Percentiles rank a stretch among this genome's conserved stretches.
These are phyloP conservation scores for Hypoxylon sp. DNA, from an alignment of 2,329 filamentous ascomycete genomes.

Conservation along the genomic window DNA sequence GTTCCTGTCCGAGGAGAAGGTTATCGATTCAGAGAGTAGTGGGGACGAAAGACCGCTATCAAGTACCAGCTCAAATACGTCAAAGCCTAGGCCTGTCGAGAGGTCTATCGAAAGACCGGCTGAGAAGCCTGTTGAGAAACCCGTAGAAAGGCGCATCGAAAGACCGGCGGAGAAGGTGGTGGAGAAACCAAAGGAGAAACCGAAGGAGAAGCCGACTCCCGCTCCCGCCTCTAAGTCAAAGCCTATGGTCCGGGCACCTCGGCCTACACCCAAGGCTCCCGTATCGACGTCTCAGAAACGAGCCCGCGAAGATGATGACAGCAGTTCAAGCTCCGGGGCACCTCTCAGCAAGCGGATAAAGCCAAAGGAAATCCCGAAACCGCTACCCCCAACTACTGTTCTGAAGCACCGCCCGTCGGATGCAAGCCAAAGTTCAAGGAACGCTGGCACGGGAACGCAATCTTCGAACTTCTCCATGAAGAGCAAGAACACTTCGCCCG, in stretches of 20 bases:
- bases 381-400: constrained; percentile 54
- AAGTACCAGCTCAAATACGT: constrained; percentile 52
- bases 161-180: constrained; percentile 28
- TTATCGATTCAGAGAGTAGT: constrained; percentile 70
- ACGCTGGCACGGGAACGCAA: constrained; percentile 53
- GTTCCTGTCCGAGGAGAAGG: constrained; percentile 69
- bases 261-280: constrained; percentile 51
- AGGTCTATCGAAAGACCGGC: constrained; percentile 41
- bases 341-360: constrained; percentile 72
- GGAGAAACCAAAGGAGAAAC: constrained; percentile 43
- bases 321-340: constrained; percentile 72
- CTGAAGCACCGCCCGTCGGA: constrained; percentile 66
- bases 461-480: constrained; percentile 62
- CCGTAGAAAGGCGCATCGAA: constrained; percentile 34
- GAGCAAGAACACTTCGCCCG: constrained; percentile 70
- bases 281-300: constrained; percentile 65
- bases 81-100: constrained; percentile 53
- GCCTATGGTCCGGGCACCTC: constrained; percentile 52
- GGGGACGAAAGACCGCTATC: constrained; percentile 65
- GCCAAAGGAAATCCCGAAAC: constrained; percentile 58
- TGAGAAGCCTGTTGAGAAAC: constrained; percentile 40
- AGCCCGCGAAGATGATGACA: constrained; percentile 67
- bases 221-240: constrained; percentile 53
- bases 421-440: constrained; percentile 64
- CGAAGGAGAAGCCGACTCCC: constrained; percentile 48